Percentiles rank a stretch among this genome's conserved stretches.
Evolutionary conservation across 257 asterid genomes (phyloP).

Genomic region (Ligustrum vulgare): DNA sequence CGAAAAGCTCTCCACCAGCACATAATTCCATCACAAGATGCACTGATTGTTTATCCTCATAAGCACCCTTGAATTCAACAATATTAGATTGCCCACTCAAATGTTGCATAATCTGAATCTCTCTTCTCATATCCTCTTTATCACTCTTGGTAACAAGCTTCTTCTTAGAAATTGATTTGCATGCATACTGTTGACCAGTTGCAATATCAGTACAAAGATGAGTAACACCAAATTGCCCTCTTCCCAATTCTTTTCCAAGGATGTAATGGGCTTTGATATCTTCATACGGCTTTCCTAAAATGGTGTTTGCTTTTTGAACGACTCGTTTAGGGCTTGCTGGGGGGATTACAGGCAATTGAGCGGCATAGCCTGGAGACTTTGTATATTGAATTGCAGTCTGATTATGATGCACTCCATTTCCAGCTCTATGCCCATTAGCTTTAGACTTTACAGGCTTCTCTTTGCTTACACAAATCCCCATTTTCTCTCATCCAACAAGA

Average conservation of each 20-base stretch:
- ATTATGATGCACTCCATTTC: slow-evolving; percentile 32
- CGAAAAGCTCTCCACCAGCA: slow-evolving; percentile 83
- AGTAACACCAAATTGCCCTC: slow-evolving; percentile 84
- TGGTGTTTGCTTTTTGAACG: slow-evolving; percentile 36
- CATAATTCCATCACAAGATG: slow-evolving; percentile 85
- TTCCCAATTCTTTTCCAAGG: slow-evolving; percentile 67
- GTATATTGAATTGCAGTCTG: slow-evolving; percentile 47
- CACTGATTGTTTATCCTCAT: slow-evolving; percentile 65
- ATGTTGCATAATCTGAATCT: slow-evolving; percentile 83
- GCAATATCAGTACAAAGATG: slow-evolving; percentile 50
- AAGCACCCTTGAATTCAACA: slow-evolving; percentile 78
- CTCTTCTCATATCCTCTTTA: slow-evolving; percentile 79
- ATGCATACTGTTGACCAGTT: slow-evolving; percentile 59
- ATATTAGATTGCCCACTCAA: slow-evolving; percentile 78
- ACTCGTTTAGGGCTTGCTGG: slow-evolving; percentile 41
- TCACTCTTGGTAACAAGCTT: slow-evolving; percentile 63
- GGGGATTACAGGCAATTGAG: slow-evolving; percentile 35
- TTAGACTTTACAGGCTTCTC: slow-evolving; percentile 28
- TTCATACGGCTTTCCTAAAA: slow-evolving; percentile 64
- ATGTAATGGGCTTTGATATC: slow-evolving; percentile 50
- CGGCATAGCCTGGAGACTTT: slow-evolving; percentile 57
- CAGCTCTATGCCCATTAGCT: slow-evolving; percentile 27
- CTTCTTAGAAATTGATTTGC: slow-evolving; percentile 76
- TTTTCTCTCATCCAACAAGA: slow-evolving; percentile 10
- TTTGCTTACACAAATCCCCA: slow-evolving; percentile 54